Base-by-base conservation (phyloP, 2,329 filamentous ascomycete species). In the Tolypocladium cylindrosporum region DNA sequence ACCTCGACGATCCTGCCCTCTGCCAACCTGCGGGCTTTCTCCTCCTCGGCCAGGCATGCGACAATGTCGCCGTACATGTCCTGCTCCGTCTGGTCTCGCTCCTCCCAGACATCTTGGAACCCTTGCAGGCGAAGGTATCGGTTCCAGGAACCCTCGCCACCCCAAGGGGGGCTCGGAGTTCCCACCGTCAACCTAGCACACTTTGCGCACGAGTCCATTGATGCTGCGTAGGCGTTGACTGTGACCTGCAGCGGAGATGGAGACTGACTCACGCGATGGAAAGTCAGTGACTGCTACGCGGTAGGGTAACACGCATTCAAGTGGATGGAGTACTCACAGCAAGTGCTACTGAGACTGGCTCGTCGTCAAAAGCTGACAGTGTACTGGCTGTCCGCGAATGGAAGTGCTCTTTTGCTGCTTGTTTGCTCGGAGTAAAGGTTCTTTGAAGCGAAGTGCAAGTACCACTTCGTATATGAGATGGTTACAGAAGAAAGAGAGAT, bases 31-130 rank as follows among this genome's bases (percentile, higher is more conserved):
- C 43, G 36, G 10, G 13, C 19, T 5, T 13, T 0, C 13, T 58
- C 43, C 2, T 55, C 41, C n/a, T 37, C 40, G 13, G 34, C 39
- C 16, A 61, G 51, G 14, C 34, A 9, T 14, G 48, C 9, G 19
- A 58, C 39, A 14, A 61, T 56, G 10, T 45, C 3, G 8, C 37
- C 34, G 21, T 61, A 61, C 39, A 21, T 58, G 4, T 45, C 39
- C 54, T 58, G 54, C 40, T 61, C 60, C 21, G 54, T 61, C 13
- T 57, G 53, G 5, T 48, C 14, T 1, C 0, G 2, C 11, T 9
- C 10, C 14, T 19, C 6, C 60, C 60, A 60, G 11, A 50, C 39
- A 9, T 21, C 13, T 10, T 13, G n/a, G 9, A 58, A 54, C 16
- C 36, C 19, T 19, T 43, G 14, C 16, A 21, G 31, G 24, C 14